Conservation (phyloP, 257 asterid genomes). For the Solanum gandarillasii region DNA sequence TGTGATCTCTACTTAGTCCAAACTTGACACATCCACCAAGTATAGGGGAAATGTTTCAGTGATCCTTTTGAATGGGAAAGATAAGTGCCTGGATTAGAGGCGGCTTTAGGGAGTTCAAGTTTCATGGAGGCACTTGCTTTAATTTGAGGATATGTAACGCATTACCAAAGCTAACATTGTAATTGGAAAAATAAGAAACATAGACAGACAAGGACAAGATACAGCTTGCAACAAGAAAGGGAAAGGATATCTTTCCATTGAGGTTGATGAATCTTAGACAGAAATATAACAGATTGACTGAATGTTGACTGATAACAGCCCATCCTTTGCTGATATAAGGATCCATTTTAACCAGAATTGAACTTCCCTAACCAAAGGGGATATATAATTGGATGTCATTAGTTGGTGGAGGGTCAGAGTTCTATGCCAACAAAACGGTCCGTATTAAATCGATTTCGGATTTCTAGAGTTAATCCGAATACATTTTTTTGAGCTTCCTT, state of each 20-base stretch:
- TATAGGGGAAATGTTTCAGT: not conserved
- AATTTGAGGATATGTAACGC: not conserved
- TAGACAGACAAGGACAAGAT: not conserved
- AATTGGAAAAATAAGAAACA: not conserved
- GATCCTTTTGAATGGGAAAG: not conserved
- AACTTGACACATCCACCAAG: not conserved
- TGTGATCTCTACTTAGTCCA: not conserved
- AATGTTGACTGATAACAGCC: conserved; percentile 4
- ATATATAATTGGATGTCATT: not conserved
- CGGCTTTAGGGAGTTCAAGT: not conserved
- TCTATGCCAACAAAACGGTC: not conserved
- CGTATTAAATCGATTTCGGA: not conserved
- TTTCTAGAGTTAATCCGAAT: not conserved
- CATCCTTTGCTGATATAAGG: not conserved
- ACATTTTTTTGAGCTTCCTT: not conserved
- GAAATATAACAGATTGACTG: not conserved
- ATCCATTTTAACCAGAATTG: not conserved
- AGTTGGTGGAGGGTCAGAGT: not conserved
- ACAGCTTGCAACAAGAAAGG: not conserved
- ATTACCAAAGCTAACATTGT: not conserved
- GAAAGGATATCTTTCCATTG: not conserved
- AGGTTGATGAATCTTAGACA: conserved; percentile 3
- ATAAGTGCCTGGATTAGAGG: not conserved
- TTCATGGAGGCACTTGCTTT: not conserved
- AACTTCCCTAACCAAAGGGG: not conserved